Conservation (phyloP, 1,284 basidiomycete species). For the Dichomitus squalens region DNA sequence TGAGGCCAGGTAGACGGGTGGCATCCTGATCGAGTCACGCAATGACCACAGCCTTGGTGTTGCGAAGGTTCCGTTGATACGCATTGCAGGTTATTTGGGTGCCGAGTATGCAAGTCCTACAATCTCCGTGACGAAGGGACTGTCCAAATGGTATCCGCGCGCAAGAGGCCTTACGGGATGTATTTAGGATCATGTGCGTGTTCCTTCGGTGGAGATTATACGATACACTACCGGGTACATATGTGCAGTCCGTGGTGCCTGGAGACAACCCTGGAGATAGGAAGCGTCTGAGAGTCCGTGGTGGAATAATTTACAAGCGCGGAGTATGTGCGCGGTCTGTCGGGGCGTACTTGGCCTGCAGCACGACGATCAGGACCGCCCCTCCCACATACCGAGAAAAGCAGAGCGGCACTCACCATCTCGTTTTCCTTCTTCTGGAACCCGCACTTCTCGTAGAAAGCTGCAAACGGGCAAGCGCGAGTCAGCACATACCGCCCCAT, state of each 20-base stretch:
- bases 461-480: conserved; percentile 43
- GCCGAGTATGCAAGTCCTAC: too few relatives aligned
- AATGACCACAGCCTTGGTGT: too few relatives aligned
- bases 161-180: too few relatives aligned
- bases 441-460: conserved; percentile 97
- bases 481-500: not conserved
- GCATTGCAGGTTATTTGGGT: too few relatives aligned
- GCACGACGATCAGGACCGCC: conserved; percentile 5
- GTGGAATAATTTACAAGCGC: conserved; percentile 29
- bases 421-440: conserved; percentile 87
- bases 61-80: too few relatives aligned
- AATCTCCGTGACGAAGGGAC: too few relatives aligned
- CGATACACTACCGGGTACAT: conserved; percentile 19
- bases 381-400: not conserved
- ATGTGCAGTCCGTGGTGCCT: conserved; percentile 19
- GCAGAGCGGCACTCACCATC: conserved; percentile 60
- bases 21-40: too few relatives aligned
- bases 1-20: too few relatives aligned
- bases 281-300: not conserved
- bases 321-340: conserved; percentile 40
- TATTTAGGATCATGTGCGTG: conserved; percentile 13
- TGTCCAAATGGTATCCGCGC: too few relatives aligned
- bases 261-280: not conserved
- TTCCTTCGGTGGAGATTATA: conserved; percentile 8
- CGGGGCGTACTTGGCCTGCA: conserved; percentile 57